phyloP scores from a whole-genome alignment of 192 early-diverging fungal genomes.

The Podila epigama region DNA sequence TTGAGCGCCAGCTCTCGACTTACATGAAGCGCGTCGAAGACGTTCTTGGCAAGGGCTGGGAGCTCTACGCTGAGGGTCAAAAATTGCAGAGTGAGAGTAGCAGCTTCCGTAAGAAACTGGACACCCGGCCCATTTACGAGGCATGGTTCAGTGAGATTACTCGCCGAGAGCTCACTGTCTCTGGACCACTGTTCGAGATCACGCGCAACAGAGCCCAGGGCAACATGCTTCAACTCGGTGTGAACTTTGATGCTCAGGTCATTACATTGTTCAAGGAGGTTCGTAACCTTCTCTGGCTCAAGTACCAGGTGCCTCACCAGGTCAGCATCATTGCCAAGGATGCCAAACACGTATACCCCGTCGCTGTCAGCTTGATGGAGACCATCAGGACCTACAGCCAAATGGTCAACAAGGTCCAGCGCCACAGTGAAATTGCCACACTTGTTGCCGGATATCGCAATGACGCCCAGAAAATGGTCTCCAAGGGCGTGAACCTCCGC shows the following conservation, averaged over 20 bases:
- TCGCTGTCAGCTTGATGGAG: slow-evolving; percentile 95
- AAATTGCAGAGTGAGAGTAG: slow-evolving; percentile 87
- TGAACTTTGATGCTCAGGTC: slow-evolving; percentile 95
- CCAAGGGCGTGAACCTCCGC: slow-evolving; percentile 76
- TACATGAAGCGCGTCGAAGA: slow-evolving; percentile 99
- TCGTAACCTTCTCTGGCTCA: slow-evolving; percentile 94
- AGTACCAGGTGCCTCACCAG: slow-evolving; percentile 91
- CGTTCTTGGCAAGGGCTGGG: slow-evolving; percentile 97
- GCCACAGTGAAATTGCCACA: slow-evolving; percentile 74
- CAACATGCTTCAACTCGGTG: slow-evolving; percentile 76
- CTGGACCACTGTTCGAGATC: slow-evolving; percentile 92
- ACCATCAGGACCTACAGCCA: slow-evolving; percentile 93
- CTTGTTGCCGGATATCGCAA: slow-evolving; percentile 95
- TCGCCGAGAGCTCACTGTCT: slow-evolving; percentile 80
- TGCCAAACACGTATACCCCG: slow-evolving; percentile 97
- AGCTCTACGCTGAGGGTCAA: slow-evolving; percentile 96
- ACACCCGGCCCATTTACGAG: slow-evolving; percentile 91
- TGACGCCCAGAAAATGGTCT: slow-evolving; percentile 90
- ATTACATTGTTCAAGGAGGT: slow-evolving; percentile 99
- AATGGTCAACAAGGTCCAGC: slow-evolving; percentile 79
- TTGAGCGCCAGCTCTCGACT: slow-evolving; percentile 93
- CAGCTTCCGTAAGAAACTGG: slow-evolving; percentile 93
- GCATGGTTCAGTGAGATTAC: slow-evolving; percentile 89
- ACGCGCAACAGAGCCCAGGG: slow-evolving; percentile 78
- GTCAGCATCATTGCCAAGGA: slow-evolving; percentile 93